Base-by-base conservation (phyloP, 2,329 filamentous ascomycete species). In the Pestalotiopsis sp. region DNA sequence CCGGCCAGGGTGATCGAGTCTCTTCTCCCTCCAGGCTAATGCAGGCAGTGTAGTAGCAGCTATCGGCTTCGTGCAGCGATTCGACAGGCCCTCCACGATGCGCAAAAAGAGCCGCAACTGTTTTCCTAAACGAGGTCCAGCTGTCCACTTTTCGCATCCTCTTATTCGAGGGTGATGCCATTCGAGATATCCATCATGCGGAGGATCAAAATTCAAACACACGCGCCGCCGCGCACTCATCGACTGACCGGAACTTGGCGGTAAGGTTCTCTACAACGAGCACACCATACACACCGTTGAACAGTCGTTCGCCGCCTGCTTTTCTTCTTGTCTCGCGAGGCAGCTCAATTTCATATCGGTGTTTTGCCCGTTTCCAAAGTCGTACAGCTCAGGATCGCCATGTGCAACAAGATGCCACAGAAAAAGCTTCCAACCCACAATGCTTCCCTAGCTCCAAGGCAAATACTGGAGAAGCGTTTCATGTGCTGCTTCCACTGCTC, bases 11-110 rank as follows among this genome's bases (percentile, higher is more conserved):
- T 49, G 31, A 27, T 4, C 27, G 57, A 23, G 41, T 65, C 45
- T 20, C 20, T 5, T 39, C 6, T 31, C 49, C 49, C 25, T 23
- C n/a, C 20, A 39, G 49, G 63, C 63, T 65, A 65, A 65, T 65
- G 63, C 49, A 58, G 63, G 63, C 45, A 25, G 31, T 65, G 49
- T 65, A 65, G 63, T 36, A 58, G 62, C 62, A 64, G 41, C 63
- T 39, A 23, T 65, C 63, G 63, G 63, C 63, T 55, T 65, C 45
- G 27, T 65, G 63, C 63, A 65, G 20, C 63, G 27, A 58, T 25
- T 62, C 52, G 63, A 65, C 63, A 65, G 63, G 63, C 63, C 36
- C n/a, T 55, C 41, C 41, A 55, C 41, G 63, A 57, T 38, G 45
- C 52, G 20, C 31, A 12, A 39, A 57, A 55, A 65, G 63, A 65